A percentile compares a stretch with the other conserved stretches of the same genome.
Evolutionary conservation across 345 rosid genomes (phyloP).

Genomic region (Eucalyptus fibrosa): DNA sequence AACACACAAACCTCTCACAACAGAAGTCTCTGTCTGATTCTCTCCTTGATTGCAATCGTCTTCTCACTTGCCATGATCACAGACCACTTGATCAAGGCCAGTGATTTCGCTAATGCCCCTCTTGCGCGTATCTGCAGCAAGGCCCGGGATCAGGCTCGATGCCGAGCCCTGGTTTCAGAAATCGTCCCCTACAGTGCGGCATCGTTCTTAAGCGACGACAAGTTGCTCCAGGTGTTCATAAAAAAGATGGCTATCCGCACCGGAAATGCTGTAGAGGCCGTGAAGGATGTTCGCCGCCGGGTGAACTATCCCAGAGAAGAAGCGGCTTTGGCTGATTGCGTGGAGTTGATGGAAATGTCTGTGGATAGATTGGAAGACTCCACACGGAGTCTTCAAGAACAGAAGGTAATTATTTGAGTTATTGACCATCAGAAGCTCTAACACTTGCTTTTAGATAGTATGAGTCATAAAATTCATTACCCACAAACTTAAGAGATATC

Average conservation of each 20-base stretch:
- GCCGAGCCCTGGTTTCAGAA: slow-evolving; percentile 31
- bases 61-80: slow-evolving; percentile 9
- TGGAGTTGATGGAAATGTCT: slow-evolving; percentile 50
- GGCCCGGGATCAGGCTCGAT: slow-evolving; percentile 21
- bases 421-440: neutral
- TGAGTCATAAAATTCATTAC: neutral
- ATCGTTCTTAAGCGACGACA: neutral
- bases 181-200: slow-evolving; percentile 2
- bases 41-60: slow-evolving; percentile 28
- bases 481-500: neutral
- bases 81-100: neutral
- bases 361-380: slow-evolving; percentile 33
- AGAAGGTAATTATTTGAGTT: neutral
- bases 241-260: slow-evolving; percentile 12
- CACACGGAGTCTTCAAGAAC: slow-evolving; percentile 21
- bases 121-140: slow-evolving; percentile 14
- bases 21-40: slow-evolving; percentile 13
- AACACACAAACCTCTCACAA: slow-evolving; percentile 8
- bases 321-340: slow-evolving; percentile 32
- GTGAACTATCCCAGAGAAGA: slow-evolving; percentile 23
- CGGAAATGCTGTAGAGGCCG: neutral
- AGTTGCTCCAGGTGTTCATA: slow-evolving; percentile 25
- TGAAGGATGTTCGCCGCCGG: neutral
- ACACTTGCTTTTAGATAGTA: neutral
- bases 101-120: neutral